These are phyloP conservation scores for Cucurbita moschata DNA, from an alignment of 306 rosid genomes.

Conservation along the genomic window DNA sequence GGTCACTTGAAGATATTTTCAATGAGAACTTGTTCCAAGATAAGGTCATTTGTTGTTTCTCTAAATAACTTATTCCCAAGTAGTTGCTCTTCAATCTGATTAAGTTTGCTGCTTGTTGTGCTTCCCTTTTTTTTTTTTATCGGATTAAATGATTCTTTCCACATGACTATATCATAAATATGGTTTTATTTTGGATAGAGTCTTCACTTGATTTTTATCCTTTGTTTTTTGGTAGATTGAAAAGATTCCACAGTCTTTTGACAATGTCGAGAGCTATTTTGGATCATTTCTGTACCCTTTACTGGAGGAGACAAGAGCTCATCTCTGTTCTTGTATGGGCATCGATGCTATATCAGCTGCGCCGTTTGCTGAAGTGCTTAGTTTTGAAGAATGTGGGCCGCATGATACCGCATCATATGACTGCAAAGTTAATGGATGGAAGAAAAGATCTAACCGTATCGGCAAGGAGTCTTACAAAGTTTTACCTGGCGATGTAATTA, in stretches of 20 bases:
- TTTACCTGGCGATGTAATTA: slow-evolving; percentile 47
- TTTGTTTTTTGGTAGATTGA: background rate
- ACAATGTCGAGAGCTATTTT: background rate
- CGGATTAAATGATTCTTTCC: background rate
- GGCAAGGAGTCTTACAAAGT: slow-evolving; percentile 53
- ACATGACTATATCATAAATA: background rate
- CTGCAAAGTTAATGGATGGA: slow-evolving; percentile 30
- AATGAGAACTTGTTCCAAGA: background rate
- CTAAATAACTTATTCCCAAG: background rate
- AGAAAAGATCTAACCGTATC: slow-evolving; percentile 24
- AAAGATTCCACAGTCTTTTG: background rate
- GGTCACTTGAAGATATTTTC: background rate
- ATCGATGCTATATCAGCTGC: background rate
- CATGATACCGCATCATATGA: slow-evolving; percentile 13
- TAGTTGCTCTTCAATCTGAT: background rate
- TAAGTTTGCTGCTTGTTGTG: background rate
- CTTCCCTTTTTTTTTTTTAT: background rate
- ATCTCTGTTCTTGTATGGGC: background rate
- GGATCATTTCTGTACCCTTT: background rate
- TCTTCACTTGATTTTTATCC: background rate
- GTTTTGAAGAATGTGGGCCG: slow-evolving; percentile 15
- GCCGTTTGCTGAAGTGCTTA: background rate
- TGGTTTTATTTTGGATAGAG: background rate
- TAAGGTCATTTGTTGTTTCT: background rate
- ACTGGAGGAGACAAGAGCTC: slow-evolving; percentile 1